Evolutionary conservation across 2,329 filamentous ascomycete species (phyloP).

Genomic region (Exophiala alcalophila): DNA sequence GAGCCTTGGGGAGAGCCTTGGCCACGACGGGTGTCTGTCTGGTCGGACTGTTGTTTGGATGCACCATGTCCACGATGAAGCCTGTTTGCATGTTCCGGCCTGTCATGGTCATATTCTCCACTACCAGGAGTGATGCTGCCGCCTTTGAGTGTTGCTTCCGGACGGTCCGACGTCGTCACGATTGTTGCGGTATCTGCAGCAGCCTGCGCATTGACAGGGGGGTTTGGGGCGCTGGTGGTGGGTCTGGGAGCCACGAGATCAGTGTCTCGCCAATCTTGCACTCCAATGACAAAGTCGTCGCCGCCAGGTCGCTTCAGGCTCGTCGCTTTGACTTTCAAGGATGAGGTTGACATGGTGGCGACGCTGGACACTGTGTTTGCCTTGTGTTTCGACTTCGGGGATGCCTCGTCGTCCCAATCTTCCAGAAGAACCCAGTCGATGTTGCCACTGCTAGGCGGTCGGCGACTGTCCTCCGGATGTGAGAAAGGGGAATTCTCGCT

Average conservation of each 20-base stretch:
- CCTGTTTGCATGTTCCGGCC: constrained; percentile 13
- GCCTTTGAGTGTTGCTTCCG: constrained; percentile 50
- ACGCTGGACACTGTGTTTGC: constrained; percentile 28
- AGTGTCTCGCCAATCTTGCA: constrained; percentile 82
- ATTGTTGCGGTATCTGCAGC: constrained; percentile 29
- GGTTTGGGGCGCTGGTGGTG: constrained; percentile 14
- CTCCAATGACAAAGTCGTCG: constrained; percentile 75
- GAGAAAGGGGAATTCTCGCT: constrained; percentile 33
- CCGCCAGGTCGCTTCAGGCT: constrained; percentile 27
- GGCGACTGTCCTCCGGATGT: constrained; percentile 52
- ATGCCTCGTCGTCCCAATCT: constrained; percentile 59
- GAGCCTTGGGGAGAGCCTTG: constrained; percentile 13
- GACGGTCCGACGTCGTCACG: constrained; percentile 27
- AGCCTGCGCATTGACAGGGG: constrained; percentile 17
- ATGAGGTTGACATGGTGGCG: constrained; percentile 25
- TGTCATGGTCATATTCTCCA: constrained; percentile 61
- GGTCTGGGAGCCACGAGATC: constrained; percentile 57
- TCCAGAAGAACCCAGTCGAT: constrained; percentile 70
- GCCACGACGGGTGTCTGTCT: neutral
- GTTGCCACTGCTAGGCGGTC: constrained; percentile 69
- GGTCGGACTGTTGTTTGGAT: constrained; percentile 5
- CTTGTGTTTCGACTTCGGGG: constrained; percentile 19
- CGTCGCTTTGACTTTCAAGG: constrained; percentile 33
- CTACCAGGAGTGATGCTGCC: constrained; percentile 70
- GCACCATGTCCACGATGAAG: constrained; percentile 12